A percentile compares a stretch with the other conserved stretches of the same genome.
Evolutionary conservation across 2,329 filamentous ascomycete genomes (phyloP).

Genomic region (Magnaporthales sp.): DNA sequence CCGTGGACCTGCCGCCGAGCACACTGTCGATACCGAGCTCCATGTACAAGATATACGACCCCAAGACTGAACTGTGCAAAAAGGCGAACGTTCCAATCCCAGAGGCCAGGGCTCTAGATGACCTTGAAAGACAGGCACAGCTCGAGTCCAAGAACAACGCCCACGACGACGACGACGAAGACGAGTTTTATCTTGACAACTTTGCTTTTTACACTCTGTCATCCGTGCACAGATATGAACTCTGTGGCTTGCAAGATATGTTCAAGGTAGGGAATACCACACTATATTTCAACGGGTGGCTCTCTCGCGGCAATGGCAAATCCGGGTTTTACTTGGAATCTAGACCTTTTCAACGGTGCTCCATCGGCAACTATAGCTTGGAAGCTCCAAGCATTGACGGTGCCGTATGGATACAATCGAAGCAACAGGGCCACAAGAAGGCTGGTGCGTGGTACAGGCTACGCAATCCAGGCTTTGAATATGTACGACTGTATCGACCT

Average conservation of each 20-base stretch:
- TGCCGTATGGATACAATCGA: conserved; percentile 57
- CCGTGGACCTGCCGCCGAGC: conserved; percentile 7
- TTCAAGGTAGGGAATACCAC: conserved; percentile 19
- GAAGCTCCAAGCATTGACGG: conserved; percentile 35
- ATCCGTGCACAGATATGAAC: conserved; percentile 31
- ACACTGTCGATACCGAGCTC: conserved; percentile 1
- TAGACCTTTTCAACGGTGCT: conserved; percentile 48
- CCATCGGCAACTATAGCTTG: conserved; percentile 58
- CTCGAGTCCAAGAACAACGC: background rate
- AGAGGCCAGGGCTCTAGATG: background rate
- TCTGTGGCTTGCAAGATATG: conserved; percentile 47
- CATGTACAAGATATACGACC: background rate
- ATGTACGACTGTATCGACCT: conserved; percentile 48
- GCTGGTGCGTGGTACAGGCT: conserved; percentile 55
- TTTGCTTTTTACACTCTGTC: conserved; percentile 48
- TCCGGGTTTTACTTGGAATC: conserved; percentile 40
- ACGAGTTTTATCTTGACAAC: conserved; percentile 34
- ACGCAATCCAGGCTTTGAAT: conserved; percentile 45
- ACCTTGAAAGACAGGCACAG: background rate
- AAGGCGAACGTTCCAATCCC: background rate
- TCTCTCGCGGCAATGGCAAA: conserved; percentile 32
- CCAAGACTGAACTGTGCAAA: background rate
- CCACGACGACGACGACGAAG: conserved; percentile 4
- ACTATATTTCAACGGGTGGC: conserved; percentile 52
- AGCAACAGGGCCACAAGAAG: conserved; percentile 23